Percentiles rank a stretch among this genome's conserved stretches.
Evolutionary conservation across 345 rosid genomes (phyloP).

Genomic region (Raphanus raphanistrum): DNA sequence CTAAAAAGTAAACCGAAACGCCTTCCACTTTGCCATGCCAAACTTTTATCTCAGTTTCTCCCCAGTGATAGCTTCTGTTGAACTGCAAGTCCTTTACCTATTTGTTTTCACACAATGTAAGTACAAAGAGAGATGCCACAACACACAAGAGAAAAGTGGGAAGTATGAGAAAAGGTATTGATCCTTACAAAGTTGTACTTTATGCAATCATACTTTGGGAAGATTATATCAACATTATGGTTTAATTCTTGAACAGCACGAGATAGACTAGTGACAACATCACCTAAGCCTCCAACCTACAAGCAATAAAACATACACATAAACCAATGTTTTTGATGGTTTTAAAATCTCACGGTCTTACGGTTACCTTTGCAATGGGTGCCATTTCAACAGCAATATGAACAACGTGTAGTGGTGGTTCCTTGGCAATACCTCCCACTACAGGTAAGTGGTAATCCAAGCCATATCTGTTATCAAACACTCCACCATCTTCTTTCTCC

Average conservation of each 20-base stretch:
- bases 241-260: slow-evolving; percentile 95
- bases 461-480: slow-evolving; percentile 70
- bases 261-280: slow-evolving; percentile 94
- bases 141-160: not conserved
- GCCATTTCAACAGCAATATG: slow-evolving; percentile 98
- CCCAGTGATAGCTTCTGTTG: slow-evolving; percentile 71
- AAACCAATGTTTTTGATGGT: not conserved
- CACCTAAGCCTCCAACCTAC: slow-evolving; percentile 98
- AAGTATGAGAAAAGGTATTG: not conserved
- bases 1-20: slow-evolving; percentile 82
- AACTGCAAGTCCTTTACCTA: slow-evolving; percentile 75
- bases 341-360: not conserved
- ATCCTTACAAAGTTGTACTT: slow-evolving; percentile 75
- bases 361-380: slow-evolving; percentile 83
- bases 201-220: slow-evolving; percentile 90
- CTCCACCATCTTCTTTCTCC: slow-evolving; percentile 83
- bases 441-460: slow-evolving; percentile 89
- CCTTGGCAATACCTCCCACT: slow-evolving; percentile 67
- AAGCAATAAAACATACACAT: slow-evolving; percentile 23
- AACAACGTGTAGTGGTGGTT: slow-evolving; percentile 88
- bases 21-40: slow-evolving; percentile 95
- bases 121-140: slow-evolving; percentile 13
- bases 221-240: slow-evolving; percentile 80
- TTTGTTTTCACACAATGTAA: slow-evolving; percentile 4
- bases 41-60: slow-evolving; percentile 85